phyloP scores from a whole-genome alignment of 1,284 basidiomycete genomes.

The Sphaerobolus stellatus region DNA sequence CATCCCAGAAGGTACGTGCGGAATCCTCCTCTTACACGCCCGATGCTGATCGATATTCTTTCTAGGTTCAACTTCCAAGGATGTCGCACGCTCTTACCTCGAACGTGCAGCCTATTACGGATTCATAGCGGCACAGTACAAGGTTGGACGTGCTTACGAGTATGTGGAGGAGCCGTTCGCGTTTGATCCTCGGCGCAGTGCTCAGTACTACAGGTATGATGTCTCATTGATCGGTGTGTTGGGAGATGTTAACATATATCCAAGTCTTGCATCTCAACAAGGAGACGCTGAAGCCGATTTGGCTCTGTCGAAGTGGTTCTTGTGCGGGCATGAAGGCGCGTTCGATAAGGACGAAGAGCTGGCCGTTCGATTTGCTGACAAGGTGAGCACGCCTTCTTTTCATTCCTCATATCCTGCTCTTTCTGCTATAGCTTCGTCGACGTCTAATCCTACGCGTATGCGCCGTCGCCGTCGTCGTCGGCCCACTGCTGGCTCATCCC shows the following conservation, averaged over 20 bases:
- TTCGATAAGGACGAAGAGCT: slow-evolving; percentile 91
- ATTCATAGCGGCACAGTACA: slow-evolving; percentile 90
- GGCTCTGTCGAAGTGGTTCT: slow-evolving; percentile 94
- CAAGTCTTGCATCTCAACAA: slow-evolving; percentile 77
- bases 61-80: slow-evolving; percentile 27
- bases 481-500: too few species aligned
- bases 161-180: slow-evolving; percentile 84
- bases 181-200: slow-evolving; percentile 86
- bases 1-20: too few species aligned
- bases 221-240: too few species aligned
- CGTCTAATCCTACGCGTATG: too few species aligned
- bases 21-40: too few species aligned
- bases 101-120: slow-evolving; percentile 85
- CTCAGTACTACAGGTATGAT: slow-evolving; percentile 93
- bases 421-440: too few species aligned
- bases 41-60: slow-evolving; percentile 42
- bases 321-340: slow-evolving; percentile 73
- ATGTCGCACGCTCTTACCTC: slow-evolving; percentile 59
- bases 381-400: too few species aligned
- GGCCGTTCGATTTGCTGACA: slow-evolving; percentile 89
- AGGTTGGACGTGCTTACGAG: slow-evolving; percentile 89
- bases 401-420: too few species aligned
- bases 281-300: slow-evolving; percentile 93
- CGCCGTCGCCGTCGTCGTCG: too few species aligned
- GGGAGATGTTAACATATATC: too few species aligned